These are phyloP conservation scores for Cladosporium sp. DNA, from an alignment of 2,329 filamentous ascomycete species.

Conservation along the genomic window DNA sequence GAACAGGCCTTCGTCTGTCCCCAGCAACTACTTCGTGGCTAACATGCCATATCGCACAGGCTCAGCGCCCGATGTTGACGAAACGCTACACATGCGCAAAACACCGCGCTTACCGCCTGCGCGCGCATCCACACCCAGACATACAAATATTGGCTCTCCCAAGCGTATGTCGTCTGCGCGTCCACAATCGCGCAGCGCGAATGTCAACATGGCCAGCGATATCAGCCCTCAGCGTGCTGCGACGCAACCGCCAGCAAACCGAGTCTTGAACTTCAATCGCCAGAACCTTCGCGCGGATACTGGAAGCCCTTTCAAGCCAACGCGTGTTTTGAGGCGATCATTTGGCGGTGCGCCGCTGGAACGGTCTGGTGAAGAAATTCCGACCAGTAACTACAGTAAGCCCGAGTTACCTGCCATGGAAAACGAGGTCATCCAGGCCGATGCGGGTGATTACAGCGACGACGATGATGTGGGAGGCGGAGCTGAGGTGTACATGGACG, in stretches of 20 bases:
- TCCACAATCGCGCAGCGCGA: conserved; percentile 44
- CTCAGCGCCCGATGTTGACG: conserved; percentile 47
- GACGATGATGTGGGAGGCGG: conserved; percentile 11
- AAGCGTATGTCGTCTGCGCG: conserved; percentile 57
- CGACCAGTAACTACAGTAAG: not conserved
- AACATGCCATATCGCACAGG: conserved; percentile 32
- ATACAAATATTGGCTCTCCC: conserved; percentile 59
- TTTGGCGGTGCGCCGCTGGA: conserved; percentile 18
- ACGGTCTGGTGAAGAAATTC: conserved; percentile 11
- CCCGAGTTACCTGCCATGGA: conserved; percentile 9
- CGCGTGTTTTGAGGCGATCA: conserved; percentile 24
- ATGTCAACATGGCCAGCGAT: not conserved
- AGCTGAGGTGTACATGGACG: not conserved
- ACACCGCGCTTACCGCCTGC: conserved; percentile 46
- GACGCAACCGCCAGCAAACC: conserved; percentile 27
- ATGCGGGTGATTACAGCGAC: not conserved
- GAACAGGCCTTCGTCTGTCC: not conserved
- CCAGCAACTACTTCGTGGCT: not conserved
- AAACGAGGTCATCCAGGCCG: not conserved
- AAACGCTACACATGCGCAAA: conserved; percentile 39
- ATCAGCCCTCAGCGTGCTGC: conserved; percentile 9
- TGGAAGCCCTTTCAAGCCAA: conserved; percentile 31
- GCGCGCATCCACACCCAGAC: conserved; percentile 58
- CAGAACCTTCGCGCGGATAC: conserved; percentile 26
- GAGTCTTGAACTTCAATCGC: conserved; percentile 29